These are phyloP conservation scores for Colletotrichum trifolii DNA, from an alignment of 2,329 filamentous ascomycete genomes.

Conservation along the genomic window DNA sequence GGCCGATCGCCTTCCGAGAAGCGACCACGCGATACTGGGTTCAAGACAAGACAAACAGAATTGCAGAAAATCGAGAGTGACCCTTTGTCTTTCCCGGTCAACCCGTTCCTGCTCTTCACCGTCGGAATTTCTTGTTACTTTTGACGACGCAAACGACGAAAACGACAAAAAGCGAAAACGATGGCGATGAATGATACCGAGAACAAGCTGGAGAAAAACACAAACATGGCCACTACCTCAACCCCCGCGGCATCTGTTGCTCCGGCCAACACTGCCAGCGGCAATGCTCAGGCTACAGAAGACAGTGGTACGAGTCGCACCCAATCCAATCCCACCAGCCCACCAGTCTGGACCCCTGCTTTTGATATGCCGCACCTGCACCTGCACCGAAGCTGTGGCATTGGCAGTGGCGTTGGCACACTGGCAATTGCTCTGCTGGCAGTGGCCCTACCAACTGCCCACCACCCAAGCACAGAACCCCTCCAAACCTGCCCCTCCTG, in stretches of 20 bases:
- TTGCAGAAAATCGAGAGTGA: constrained; percentile 31
- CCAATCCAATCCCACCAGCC: constrained; percentile 17
- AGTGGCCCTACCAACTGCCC: neutral
- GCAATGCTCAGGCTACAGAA: constrained; percentile 45
- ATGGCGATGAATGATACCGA: constrained; percentile 55
- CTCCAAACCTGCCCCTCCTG: constrained; percentile 45
- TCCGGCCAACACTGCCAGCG: constrained; percentile 42
- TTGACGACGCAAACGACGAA: constrained; percentile 41
- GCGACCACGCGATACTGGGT: too few relatives aligned
- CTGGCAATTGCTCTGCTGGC: too few relatives aligned
- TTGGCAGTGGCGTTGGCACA: too few relatives aligned
- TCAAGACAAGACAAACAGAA: too few relatives aligned
- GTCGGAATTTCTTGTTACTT: constrained; percentile 22
- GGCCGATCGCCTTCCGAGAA: constrained; percentile 8
- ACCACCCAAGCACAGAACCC: constrained; percentile 38
- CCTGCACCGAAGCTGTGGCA: neutral
- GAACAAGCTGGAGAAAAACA: constrained; percentile 49
- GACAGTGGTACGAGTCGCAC: constrained; percentile 53
- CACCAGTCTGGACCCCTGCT: neutral
- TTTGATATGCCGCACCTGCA: constrained; percentile 5
- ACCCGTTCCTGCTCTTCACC: constrained; percentile 33
- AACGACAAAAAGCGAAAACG: constrained; percentile 45
- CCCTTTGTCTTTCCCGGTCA: constrained; percentile 40
- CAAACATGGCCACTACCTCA: constrained; percentile 51
- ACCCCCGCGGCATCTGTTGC: constrained; percentile 44